A percentile compares a stretch with the other conserved stretches of the same genome.
phyloP scores from a whole-genome alignment of 371 early-diverging fungal genomes.

The Chytridiales sp. region DNA sequence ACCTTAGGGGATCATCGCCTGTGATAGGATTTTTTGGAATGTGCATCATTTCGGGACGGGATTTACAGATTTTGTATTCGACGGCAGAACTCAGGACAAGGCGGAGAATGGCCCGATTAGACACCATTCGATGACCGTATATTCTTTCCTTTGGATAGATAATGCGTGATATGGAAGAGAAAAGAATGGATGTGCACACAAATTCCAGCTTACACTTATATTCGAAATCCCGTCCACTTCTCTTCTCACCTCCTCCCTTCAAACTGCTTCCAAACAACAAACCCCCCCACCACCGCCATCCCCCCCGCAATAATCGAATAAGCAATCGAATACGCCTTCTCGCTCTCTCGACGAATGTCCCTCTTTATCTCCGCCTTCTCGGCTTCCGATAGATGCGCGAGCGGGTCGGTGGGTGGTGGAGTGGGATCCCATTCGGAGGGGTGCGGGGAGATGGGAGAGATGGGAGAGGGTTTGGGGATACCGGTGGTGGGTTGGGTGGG shows the following conservation, averaged over 20 bases:
- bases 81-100: no score
- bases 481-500: no score
- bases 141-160: conserved; percentile 11
- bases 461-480: no score
- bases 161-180: neutral
- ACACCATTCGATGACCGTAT: neutral
- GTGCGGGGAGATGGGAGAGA: no score
- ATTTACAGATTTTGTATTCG: no score
- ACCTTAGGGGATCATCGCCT: no score
- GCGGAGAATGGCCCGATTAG: neutral
- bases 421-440: no score
- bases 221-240: neutral
- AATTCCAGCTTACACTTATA: no score
- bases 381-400: conserved; percentile 34
- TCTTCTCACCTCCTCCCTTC: neutral
- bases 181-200: neutral
- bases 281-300: conserved; percentile 17
- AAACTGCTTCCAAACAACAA: conserved; percentile 7
- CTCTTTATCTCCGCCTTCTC: conserved; percentile 34
- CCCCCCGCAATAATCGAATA: conserved; percentile 20
- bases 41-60: no score
- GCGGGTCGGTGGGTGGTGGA: conserved; percentile 31
- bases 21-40: no score
- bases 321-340: conserved; percentile 25
- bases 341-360: conserved; percentile 26